Base-by-base conservation (phyloP, 1,284 basidiomycete genomes). In the Phellopilus nigrolimitatus region DNA sequence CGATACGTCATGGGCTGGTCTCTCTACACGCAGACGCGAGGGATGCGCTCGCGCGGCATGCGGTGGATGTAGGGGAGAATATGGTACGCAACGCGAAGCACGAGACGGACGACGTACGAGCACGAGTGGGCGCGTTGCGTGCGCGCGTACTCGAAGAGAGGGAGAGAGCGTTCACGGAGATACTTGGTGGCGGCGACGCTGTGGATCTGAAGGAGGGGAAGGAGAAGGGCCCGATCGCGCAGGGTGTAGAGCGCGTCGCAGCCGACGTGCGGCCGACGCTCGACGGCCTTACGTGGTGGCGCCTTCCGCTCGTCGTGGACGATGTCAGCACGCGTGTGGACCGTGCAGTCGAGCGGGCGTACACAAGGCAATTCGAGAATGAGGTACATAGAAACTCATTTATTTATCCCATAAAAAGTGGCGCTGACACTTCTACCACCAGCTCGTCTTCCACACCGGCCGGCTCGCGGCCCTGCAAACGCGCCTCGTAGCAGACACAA, bases 371-470 rank as follows among this genome's bases (percentile, higher is more conserved):
- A 3, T 70, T 92, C 9, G 84, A 91, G 62, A 71, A 74, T 56
- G 74, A 80, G 67, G 88, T 87, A 55, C 38, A 74, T n/a, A n/a
- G n/a, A 62, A 10, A 8, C 27, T 46, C 52, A 17, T 53, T 27
- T 13, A 15, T 28, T 33, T 33, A 4, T 22, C 24, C 28, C 15
- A 3, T 17, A 8, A 28, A 9, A 30, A 42, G 21, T n/a, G 40
- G 9, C 15, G 21, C 24, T 33, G 39, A 3, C 34, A 30, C 22
- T 45, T 13, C 21, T 37, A n/a, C 71, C 76, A 2, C n/a, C 56
- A 91, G 87, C 72, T 91, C 30, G 73, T 85, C 15, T 78, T 82
- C 56, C 81, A 89, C 57, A 76, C 84, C 1, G 90, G 88, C 12
- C 72, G 77, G 45, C 68, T 90, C n/a, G 66, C 76, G n/a, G 66